Evolutionary conservation across 352 stramenopile species (phyloP).

Genomic region (Nothophytophthora sp.): DNA sequence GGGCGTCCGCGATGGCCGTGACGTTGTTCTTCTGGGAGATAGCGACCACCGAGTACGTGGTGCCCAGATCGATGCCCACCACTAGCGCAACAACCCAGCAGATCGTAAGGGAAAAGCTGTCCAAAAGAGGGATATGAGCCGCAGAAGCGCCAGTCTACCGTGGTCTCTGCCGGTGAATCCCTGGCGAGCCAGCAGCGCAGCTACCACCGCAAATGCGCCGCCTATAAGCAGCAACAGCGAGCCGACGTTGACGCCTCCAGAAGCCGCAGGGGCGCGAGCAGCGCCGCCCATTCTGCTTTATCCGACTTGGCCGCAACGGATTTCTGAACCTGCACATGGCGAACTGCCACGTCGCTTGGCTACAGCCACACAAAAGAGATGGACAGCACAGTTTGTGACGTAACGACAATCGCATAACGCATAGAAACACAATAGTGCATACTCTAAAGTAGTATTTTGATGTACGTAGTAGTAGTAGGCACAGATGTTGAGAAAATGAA

Average conservation of each 20-base stretch:
- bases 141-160: constrained; percentile 19
- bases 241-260: constrained; percentile 16
- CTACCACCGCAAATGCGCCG: constrained; percentile 36
- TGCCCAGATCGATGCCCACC: constrained; percentile 74
- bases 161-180: constrained; percentile 66
- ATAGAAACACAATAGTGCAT: no score
- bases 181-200: constrained; percentile 49
- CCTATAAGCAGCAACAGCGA: constrained; percentile 49
- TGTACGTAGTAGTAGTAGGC: no score
- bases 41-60: constrained; percentile 78
- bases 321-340: not conserved
- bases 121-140: not conserved
- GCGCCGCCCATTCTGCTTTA: not conserved
- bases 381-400: no score
- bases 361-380: not conserved
- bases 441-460: no score
- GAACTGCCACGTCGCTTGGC: constrained; percentile 9
- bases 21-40: constrained; percentile 68
- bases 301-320: no score
- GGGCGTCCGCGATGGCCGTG: constrained; percentile 55
- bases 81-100: constrained; percentile 38
- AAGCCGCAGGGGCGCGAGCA: not conserved
- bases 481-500: no score
- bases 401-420: no score
- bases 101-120: no score